Evolutionary conservation across 371 early-diverging fungal genomes (phyloP).

Genomic region (Encephalitozoon hellem): DNA sequence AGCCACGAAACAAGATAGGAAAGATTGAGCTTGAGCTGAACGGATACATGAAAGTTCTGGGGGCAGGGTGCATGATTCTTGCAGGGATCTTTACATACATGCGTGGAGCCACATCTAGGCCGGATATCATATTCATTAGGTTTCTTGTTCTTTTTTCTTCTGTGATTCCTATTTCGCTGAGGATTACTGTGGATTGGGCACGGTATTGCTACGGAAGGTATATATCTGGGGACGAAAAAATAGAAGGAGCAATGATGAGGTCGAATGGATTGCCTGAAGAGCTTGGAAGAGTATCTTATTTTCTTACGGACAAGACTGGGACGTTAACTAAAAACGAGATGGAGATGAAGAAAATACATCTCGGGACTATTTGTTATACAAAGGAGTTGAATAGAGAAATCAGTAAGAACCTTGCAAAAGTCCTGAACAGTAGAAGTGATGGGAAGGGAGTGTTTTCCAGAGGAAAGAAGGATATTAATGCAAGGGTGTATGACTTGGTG

Average conservation of each 20-base stretch:
- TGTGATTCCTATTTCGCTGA: conserved; percentile 88
- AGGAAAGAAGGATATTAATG: conserved; percentile 37
- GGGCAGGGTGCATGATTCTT: conserved; percentile 21
- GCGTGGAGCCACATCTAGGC: conserved; percentile 73
- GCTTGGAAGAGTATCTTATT: conserved; percentile 84
- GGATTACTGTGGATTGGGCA: conserved; percentile 91
- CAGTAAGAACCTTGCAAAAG: conserved; percentile 5
- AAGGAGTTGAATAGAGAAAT: conserved; percentile 65
- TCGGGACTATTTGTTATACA: conserved; percentile 85
- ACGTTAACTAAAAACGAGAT: conserved; percentile 97
- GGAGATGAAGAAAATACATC: conserved; percentile 87
- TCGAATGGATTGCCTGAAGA: conserved; percentile 96
- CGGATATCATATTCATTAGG: conserved; percentile 78
- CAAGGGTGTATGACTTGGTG: conserved; percentile 70
- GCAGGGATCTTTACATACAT: conserved; percentile 77
- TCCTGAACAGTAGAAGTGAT: background rate
- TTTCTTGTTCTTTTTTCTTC: conserved; percentile 90
- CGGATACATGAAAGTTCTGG: conserved; percentile 66
- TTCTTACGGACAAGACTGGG: conserved; percentile 95
- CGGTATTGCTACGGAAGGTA: conserved; percentile 74
- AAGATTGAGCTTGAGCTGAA: conserved; percentile 84
- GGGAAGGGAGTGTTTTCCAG: conserved; percentile 5
- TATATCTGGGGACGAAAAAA: conserved; percentile 63
- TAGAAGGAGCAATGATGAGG: conserved; percentile 66
- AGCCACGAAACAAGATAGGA: conserved; percentile 85